Evolutionary conservation across 2,329 filamentous ascomycete species (phyloP), one percentile per base, ranked within the genome.

Genomic region (Tolypocladium endophyticum): DNA sequence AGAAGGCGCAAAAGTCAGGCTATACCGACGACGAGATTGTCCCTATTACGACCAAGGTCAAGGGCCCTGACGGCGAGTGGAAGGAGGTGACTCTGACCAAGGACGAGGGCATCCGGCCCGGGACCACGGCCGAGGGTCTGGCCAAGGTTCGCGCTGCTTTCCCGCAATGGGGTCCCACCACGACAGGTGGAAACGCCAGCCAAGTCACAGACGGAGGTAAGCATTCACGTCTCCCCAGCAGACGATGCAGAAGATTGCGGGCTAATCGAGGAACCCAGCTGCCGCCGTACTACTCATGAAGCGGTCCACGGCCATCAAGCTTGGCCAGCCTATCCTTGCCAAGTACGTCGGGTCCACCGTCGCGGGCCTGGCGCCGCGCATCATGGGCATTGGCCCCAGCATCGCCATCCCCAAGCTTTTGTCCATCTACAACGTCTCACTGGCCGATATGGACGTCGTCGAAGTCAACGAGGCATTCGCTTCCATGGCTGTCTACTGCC

Each of bases 401-500:
- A 75, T 88, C 41, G 86, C 84, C 61, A 87, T 88, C 64, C 86
- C 86, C 64, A 99, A 99, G 84, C 85, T 99, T 36, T 83, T 99
- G 54, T 76, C 76, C 70, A 87, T 94, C 77, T 86, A 88, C 81
- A 86, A 88, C 75, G 76, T 99, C 62, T 84, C 81, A 30, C 79
- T 96, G 58, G 83, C 87, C 61, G 94, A 97, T 68, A 84, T 94
- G 63, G 94, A 99, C 70, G 82, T 97, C 41, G 81, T 93, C 67
- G 94, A 97, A 82, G 77, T 99, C 71, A 99, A 99, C 79, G 94
- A 99, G 82, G 94, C 94, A 1, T 99, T 99, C 70, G 93, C 92
- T 28, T 94, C 89, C 58, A 97, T 97, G 94, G 92, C 91, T 1
- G 92, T 97, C 36, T 97, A 97, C 83, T 96, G 92, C 77, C 77